Evolutionary conservation across 208 protist species (phyloP).

Genomic region (Porcisia deanei): DNA sequence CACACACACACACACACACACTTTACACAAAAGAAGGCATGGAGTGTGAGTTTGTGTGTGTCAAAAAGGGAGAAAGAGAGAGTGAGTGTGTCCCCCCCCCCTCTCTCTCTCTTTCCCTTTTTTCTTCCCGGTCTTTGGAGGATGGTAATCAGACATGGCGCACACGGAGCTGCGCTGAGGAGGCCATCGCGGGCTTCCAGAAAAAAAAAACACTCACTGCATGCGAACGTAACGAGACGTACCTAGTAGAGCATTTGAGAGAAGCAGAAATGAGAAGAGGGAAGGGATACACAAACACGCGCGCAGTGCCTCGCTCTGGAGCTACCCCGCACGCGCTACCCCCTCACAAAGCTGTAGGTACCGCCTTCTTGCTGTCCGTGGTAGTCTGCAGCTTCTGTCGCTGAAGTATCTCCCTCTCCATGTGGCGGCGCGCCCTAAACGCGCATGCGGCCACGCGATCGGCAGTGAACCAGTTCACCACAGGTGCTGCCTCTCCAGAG

Average conservation of each 20-base stretch:
- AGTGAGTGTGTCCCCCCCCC: neutral
- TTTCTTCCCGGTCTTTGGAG: neutral
- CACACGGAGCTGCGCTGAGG: neutral
- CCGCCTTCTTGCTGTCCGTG: neutral
- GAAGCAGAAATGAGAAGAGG: neutral
- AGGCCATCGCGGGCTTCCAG: neutral
- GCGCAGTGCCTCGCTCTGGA: neutral
- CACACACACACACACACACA: neutral
- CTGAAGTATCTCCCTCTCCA: conserved; percentile 12
- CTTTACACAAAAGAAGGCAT: neutral
- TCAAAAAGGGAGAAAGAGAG: neutral
- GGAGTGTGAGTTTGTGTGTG: no score
- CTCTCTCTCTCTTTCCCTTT: neutral
- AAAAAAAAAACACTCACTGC: no score
- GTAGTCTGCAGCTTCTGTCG: neutral
- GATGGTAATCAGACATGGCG: neutral
- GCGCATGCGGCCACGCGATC: conserved; percentile 28
- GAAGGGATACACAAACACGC: neutral
- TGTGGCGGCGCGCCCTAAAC: conserved; percentile 4
- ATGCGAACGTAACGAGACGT: neutral
- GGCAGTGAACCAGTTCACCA: conserved; percentile 31
- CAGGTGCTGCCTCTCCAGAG: neutral
- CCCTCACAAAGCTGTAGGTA: conserved; percentile 3
- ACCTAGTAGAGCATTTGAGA: neutral
- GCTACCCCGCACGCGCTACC: neutral